Percentiles rank a stretch among this genome's conserved stretches.
phyloP scores from a whole-genome alignment of 441 rosid genomes.

The Gossypium lobatum region DNA sequence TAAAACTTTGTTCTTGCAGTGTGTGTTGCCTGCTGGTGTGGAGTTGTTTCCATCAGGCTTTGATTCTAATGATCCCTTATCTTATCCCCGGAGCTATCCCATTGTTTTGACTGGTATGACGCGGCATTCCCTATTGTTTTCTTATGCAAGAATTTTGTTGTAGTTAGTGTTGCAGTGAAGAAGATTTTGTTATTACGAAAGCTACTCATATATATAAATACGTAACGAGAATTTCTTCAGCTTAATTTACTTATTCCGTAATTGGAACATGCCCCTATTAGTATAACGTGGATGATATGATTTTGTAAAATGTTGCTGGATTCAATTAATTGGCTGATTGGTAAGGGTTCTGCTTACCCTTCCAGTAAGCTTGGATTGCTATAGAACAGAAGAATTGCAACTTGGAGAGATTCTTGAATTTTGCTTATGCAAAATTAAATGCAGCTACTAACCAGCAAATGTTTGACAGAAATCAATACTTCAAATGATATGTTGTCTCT shows the following conservation, averaged over 20 bases:
- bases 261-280: neutral
- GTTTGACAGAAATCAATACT: neutral
- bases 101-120: slow-evolving; percentile 81
- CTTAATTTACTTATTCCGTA: neutral
- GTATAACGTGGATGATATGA: neutral
- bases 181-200: neutral
- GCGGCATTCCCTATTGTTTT: neutral
- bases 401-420: neutral
- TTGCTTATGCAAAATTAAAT: neutral
- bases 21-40: slow-evolving; percentile 94
- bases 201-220: neutral
- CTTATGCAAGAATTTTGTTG: neutral
- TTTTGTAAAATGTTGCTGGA: neutral
- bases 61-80: slow-evolving; percentile 47
- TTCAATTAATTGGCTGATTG: neutral
- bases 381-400: neutral
- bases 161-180: neutral
- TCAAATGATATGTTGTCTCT: neutral
- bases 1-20: slow-evolving; percentile 37
- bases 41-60: slow-evolving; percentile 66
- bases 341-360: neutral
- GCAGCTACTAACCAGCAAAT: neutral
- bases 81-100: slow-evolving; percentile 87
- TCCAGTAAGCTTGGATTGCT: neutral
- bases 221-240: neutral